phyloP scores from a whole-genome alignment of 2,329 filamentous ascomycete species.

The Corniculantispora saksenae region DNA sequence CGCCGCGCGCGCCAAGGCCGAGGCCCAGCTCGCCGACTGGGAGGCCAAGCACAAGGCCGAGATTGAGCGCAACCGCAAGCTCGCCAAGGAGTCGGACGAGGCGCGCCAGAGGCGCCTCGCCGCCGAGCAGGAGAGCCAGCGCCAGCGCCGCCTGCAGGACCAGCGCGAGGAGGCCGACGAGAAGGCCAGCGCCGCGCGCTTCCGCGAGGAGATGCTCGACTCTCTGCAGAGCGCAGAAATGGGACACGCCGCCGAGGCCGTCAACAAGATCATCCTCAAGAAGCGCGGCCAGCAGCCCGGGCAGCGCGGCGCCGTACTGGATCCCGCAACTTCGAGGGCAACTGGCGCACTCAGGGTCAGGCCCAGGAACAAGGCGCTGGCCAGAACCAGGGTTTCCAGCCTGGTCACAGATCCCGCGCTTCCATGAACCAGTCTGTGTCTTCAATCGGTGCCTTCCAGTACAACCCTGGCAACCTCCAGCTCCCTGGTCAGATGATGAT shows the following conservation, averaged over 20 bases:
- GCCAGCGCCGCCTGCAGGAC: constrained; percentile 60
- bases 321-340: constrained; percentile 95
- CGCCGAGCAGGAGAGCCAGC: constrained; percentile 67
- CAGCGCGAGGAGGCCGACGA: constrained; percentile 71
- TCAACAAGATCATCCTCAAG: constrained; percentile 68
- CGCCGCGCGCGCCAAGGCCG: constrained; percentile 55
- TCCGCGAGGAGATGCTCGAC: constrained; percentile 69
- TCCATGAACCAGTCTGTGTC: constrained; percentile 87
- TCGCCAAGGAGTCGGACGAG: constrained; percentile 58
- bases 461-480: constrained; percentile 77
- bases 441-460: constrained; percentile 84
- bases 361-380: constrained; percentile 59
- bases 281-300: constrained; percentile 62
- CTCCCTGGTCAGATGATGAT: constrained; percentile 85
- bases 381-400: constrained; percentile 78
- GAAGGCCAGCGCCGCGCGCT: constrained; percentile 61
- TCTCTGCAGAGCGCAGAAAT: constrained; percentile 63
- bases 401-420: constrained; percentile 81
- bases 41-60: constrained; percentile 70
- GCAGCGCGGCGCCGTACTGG: constrained; percentile 58
- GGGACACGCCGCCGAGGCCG: constrained; percentile 60
- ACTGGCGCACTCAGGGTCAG: constrained; percentile 83
- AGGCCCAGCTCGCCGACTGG: constrained; percentile 57
- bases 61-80: constrained; percentile 62
- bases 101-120: constrained; percentile 55